Evolutionary conservation across 1,284 basidiomycete genomes (phyloP), one percentile per base, ranked within the genome.

Genomic region (Ceratobasidium sp.): DNA sequence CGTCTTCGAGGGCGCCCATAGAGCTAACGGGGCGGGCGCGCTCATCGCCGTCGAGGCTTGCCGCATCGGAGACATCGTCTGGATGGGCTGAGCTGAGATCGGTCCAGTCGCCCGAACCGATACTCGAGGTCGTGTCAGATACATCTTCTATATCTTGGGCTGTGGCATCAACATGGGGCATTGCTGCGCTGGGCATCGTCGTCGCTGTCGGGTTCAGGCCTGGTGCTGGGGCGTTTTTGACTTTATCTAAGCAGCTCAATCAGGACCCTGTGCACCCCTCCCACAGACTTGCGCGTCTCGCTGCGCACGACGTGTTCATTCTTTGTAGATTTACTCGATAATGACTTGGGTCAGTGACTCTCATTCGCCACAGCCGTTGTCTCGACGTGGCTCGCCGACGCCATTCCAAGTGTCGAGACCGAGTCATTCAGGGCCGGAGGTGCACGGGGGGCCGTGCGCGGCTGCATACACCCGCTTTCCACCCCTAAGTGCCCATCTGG

Each of bases 191-290:
- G n/a, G 33, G 16, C 38, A 58, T 58, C 40, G 53, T 56, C 30
- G n/a, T 48, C 14, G 58, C 61, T 11, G 46, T 64, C 53, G 40
- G 53, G 53, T 38, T 69, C 53, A 40, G 30, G 36, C 30, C 56
- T 33, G 53, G 49, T 36, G 64, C 64, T 69, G 64, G 64, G 64
- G 64, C 64, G 64, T 69, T 69, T 69, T 38, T 58, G 38, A 53
- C 25, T n/a, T 58, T 56, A 53, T 63, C 42, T 25, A 33, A 46
- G 14, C 18, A 9, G 28, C 51, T 11, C 18, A 38, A 12, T 3
- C 14, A 14, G 53, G 64, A 56, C 64, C 64, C 64, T 12, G 64
- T 42, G 53, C 64, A 69, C 51, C 51, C 33, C 49, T 9, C 51
- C 3, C 33, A 61, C 38, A 51, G 48, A 38, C 63, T 30, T 53